These are phyloP conservation scores for Elaeagnus macrophylla DNA, from an alignment of 306 rosid genomes.

Conservation along the genomic window DNA sequence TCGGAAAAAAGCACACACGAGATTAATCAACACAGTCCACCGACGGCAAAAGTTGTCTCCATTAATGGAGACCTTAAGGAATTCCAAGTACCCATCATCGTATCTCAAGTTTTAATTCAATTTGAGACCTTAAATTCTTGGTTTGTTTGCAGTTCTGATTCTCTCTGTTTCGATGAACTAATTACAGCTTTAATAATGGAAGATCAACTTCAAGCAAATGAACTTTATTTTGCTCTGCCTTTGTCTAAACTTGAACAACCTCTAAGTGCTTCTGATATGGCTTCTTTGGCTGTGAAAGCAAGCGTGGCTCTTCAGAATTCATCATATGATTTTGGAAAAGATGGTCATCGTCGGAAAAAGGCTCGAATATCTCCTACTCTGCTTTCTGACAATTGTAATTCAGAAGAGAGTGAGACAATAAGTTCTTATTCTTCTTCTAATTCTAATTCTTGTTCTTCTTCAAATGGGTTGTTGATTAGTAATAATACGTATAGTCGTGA, in stretches of 20 bases:
- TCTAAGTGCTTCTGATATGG: constrained; percentile 38
- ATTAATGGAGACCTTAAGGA: constrained; percentile 19
- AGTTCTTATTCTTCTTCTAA: too few relatives aligned
- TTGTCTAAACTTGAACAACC: constrained; percentile 13
- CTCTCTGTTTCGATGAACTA: constrained; percentile 20
- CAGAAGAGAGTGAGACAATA: too few relatives aligned
- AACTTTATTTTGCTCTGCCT: constrained; percentile 40
- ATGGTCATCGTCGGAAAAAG: constrained; percentile 16
- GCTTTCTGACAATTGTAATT: background rate
- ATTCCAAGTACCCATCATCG: constrained; percentile 27
- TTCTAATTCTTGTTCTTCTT: too few relatives aligned
- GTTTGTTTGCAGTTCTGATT: constrained; percentile 35
- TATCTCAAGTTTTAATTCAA: constrained; percentile 26
- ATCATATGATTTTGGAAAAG: too few relatives aligned
- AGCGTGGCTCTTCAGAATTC: constrained; percentile 25
- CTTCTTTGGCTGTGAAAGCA: constrained; percentile 46
- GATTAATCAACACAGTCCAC: background rate
- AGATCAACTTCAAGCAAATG: constrained; percentile 19
- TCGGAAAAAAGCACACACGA: background rate
- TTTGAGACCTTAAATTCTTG: background rate
- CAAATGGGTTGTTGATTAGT: too few relatives aligned
- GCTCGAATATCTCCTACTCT: constrained; percentile 34
- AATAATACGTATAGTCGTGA: too few relatives aligned
- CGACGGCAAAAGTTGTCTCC: constrained; percentile 27
- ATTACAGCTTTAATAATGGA: constrained; percentile 22